Evolutionary conservation across 2,329 filamentous ascomycete species (phyloP).

Genomic region (Stagonosporopsis chrysanthemi): DNA sequence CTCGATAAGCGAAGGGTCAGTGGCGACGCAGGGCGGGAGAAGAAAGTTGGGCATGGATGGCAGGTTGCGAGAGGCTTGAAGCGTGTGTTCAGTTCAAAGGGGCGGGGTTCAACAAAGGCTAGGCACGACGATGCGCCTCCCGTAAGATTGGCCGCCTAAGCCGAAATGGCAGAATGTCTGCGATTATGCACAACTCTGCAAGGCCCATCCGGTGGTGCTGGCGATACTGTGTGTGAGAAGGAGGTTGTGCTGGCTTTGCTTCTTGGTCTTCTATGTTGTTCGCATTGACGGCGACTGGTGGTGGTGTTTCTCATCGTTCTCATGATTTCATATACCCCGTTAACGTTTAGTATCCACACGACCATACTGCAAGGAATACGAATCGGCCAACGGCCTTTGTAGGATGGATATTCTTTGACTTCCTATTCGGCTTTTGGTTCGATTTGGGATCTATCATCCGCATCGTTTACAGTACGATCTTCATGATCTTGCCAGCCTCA

Average conservation of each 20-base stretch:
- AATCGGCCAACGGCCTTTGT: neutral
- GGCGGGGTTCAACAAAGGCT: constrained; percentile 11
- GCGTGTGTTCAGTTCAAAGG: constrained; percentile 15
- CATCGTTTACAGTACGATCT: constrained; percentile 8
- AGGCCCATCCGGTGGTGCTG: neutral
- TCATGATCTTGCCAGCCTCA: constrained; percentile 21
- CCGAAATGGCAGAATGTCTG: neutral
- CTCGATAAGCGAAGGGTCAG: constrained; percentile 15
- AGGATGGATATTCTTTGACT: neutral
- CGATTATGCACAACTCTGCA: neutral
- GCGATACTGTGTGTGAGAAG: neutral
- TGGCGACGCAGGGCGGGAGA: constrained; percentile 10
- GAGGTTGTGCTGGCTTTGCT: neutral
- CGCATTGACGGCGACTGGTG: constrained; percentile 2
- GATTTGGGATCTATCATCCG: neutral
- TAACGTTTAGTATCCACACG: neutral
- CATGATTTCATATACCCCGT: constrained; percentile 11
- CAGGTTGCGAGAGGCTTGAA: constrained; percentile 16
- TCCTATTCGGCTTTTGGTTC: neutral
- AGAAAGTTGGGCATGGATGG: constrained; percentile 20
- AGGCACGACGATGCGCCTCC: constrained; percentile 13
- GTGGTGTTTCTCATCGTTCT: neutral
- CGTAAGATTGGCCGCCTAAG: constrained; percentile 12
- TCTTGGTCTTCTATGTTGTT: neutral
- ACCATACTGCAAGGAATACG: neutral